Percentiles rank a stretch among this genome's conserved stretches.
These are phyloP conservation scores for Plasmopara muralis DNA, from an alignment of 352 stramenopile species.

Conservation along the genomic window DNA sequence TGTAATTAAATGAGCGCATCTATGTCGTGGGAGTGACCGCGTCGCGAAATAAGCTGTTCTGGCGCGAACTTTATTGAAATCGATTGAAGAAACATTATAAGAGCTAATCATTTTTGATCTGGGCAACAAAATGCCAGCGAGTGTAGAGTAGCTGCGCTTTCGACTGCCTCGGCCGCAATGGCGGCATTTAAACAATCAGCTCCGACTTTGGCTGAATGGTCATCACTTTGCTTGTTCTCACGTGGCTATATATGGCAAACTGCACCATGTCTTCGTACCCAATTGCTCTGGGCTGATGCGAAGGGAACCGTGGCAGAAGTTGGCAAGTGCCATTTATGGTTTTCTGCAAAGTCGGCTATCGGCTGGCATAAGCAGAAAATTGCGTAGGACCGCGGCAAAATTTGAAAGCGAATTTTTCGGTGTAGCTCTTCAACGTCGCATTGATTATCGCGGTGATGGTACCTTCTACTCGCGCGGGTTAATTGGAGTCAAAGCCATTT, in stretches of 20 bases:
- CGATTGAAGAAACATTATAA: constrained; percentile 59
- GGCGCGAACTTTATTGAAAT: constrained; percentile 34
- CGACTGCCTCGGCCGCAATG: constrained; percentile 45
- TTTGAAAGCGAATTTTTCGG: constrained; percentile 19
- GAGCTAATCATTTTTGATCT: constrained; percentile 63
- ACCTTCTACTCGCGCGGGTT: constrained; percentile 34
- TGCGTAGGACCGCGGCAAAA: constrained; percentile 24
- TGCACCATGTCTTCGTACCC: constrained; percentile 44
- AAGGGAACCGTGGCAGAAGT: constrained; percentile 21
- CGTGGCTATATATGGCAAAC: constrained; percentile 4
- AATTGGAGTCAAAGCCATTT: constrained; percentile 23
- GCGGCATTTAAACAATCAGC: constrained; percentile 46
- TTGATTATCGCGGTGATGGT: constrained; percentile 24
- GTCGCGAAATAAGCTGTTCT: constrained; percentile 37
- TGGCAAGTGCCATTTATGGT: constrained; percentile 14
- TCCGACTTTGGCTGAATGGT: constrained; percentile 47
- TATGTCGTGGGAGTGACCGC: constrained; percentile 51
- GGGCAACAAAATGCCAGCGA: constrained; percentile 27
- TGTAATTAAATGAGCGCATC: constrained; percentile 37
- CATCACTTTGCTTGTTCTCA: constrained; percentile 37
- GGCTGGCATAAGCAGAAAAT: constrained; percentile 23
- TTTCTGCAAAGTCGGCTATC: constrained; percentile 31
- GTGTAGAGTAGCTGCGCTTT: constrained; percentile 52
- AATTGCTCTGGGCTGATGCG: constrained; percentile 43
- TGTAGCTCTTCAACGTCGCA: neutral